Evolutionary conservation across 345 rosid species (phyloP), one percentile per base, ranked within the genome.

Genomic region (Bruguiera parviflora): DNA sequence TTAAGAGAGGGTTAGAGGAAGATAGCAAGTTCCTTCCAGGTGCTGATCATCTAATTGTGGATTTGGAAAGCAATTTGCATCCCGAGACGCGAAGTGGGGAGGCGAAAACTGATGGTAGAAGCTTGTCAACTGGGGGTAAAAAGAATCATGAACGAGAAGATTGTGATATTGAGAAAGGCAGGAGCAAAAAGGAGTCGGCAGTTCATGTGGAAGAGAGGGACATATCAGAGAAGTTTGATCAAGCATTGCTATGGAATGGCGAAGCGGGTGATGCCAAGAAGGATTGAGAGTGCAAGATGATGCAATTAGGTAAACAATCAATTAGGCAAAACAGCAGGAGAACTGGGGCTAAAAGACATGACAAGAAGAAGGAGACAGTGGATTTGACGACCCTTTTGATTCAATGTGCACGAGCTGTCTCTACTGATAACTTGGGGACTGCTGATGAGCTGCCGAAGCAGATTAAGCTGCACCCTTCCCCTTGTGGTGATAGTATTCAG

Each of bases 21-120:
- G 94, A 94, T 69, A 84, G 86, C 46, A 93, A 84, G 85, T 85
- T 91, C 68, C 89, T 93, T 78, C 98, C 96, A 22, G 75, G 75
- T 64, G 72, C 75, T 64, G 75, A 74, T 69, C 81, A 87, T 47
- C 78, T 88, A 59, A 67, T 76, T 27, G 69, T 79, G 7, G 78
- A 80, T 69, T 69, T 70, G 18, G 86, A 83, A 49, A 60, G 33
- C 13, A 72, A 33, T 51, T 4, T 2, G 6, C 28, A 27, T 27
- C 31, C 66, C 69, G n/a, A 60, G 0, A 8, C 21, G 63, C 27
- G 4, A 57, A 73, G 63, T 71, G 75, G 43, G 24, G 70, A 66
- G 4, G 47, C 65, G 78, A 73, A 58, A 22, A 71, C 70, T 64
- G 78, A 64, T 61, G 64, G 66, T 53, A 65, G 39, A 52, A 53